phyloP scores from a whole-genome alignment of 2,329 filamentous ascomycete genomes.

The Aspergillus glaucus region DNA sequence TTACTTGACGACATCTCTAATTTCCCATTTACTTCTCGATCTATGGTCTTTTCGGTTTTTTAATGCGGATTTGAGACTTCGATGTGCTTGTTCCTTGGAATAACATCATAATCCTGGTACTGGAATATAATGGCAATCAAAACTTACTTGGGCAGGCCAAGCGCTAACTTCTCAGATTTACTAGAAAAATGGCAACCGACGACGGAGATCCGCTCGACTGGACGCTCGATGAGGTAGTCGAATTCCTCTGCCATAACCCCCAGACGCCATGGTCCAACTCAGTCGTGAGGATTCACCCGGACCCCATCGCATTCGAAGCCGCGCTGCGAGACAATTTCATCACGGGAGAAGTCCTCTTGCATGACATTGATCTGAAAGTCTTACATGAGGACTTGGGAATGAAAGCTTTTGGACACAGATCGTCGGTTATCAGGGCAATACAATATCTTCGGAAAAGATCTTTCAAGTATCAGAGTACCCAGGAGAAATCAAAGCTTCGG shows the following conservation, averaged over 20 bases:
- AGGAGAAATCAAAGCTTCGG: background rate
- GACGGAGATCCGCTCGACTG: constrained; percentile 66
- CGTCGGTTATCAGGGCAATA: constrained; percentile 54
- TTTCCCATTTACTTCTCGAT: background rate
- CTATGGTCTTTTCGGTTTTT: background rate
- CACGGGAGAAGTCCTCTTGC: constrained; percentile 59
- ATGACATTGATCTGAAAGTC: constrained; percentile 44
- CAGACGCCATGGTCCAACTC: constrained; percentile 39
- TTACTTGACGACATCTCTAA: background rate
- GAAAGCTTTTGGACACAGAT: constrained; percentile 52
- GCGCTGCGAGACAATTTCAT: constrained; percentile 57
- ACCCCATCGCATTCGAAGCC: constrained; percentile 48
- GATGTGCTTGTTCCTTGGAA: background rate
- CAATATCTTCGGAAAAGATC: constrained; percentile 50
- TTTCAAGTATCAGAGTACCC: constrained; percentile 37
- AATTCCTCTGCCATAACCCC: constrained; percentile 55
- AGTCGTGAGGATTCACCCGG: constrained; percentile 39
- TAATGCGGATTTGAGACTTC: background rate
- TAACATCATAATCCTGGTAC: background rate
- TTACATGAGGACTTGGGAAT: constrained; percentile 54
- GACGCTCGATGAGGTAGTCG: constrained; percentile 61
- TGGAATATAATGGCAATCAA: background rate
- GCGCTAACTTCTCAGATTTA: background rate
- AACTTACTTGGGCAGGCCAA: background rate
- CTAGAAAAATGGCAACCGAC: constrained; percentile 17